Conservation (phyloP, 2,329 filamentous ascomycete genomes). For the Alternaria novae-zelandiae region DNA sequence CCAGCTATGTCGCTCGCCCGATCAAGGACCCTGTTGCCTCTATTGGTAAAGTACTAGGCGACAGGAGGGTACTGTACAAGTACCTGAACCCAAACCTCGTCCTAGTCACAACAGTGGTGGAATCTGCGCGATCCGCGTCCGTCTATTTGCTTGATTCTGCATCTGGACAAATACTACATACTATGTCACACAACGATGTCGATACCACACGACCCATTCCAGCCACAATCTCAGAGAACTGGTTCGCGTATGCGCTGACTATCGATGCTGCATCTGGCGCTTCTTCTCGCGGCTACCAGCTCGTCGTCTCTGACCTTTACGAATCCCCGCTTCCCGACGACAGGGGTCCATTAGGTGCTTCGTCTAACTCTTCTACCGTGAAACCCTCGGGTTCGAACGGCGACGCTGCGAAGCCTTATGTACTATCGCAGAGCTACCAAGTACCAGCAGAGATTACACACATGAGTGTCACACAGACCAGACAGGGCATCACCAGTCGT, state of each 20-base stretch:
- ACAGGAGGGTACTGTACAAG: constrained; percentile 95
- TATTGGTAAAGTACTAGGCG: constrained; percentile 90
- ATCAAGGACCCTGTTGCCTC: constrained; percentile 88
- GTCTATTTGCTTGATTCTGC: constrained; percentile 86
- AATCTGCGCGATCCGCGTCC: constrained; percentile 65
- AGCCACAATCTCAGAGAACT: constrained; percentile 88
- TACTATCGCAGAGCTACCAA: constrained; percentile 80
- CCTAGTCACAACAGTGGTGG: constrained; percentile 73
- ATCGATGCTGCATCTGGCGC: constrained; percentile 59
- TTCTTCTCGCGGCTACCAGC: constrained; percentile 78
- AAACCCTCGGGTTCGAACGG: constrained; percentile 66
- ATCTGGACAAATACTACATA: constrained; percentile 79
- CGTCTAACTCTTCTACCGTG: constrained; percentile 78
- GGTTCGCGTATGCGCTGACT: constrained; percentile 85
- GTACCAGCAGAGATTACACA: constrained; percentile 79
- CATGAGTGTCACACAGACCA: constrained; percentile 84
- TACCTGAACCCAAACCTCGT: constrained; percentile 89
- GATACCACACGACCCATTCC: constrained; percentile 76
- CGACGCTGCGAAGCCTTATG: constrained; percentile 70
- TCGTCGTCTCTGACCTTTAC: constrained; percentile 87
- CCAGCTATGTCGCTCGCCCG: constrained; percentile 71
- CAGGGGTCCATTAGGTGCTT: constrained; percentile 75
- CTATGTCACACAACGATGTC: constrained; percentile 73
- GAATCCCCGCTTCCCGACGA: constrained; percentile 85
- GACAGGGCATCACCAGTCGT: constrained; percentile 87